A percentile compares a stretch with the other conserved stretches of the same genome.
phyloP scores from a whole-genome alignment of 2,329 filamentous ascomycete species.

The Arthrobotrys iridis region DNA sequence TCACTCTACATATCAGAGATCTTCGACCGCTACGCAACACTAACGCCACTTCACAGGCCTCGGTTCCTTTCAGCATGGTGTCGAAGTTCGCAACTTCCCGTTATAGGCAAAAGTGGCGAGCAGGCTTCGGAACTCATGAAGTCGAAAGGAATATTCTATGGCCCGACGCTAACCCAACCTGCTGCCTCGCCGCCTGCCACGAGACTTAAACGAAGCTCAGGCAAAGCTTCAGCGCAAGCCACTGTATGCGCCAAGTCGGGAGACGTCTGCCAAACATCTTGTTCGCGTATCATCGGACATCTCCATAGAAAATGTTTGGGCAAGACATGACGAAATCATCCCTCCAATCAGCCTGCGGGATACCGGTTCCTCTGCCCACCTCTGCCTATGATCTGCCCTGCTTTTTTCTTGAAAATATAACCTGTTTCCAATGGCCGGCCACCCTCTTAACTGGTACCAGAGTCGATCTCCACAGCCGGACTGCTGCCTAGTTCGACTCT shows the following conservation, averaged over 20 bases:
- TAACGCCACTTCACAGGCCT: neutral
- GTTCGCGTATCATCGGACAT: neutral
- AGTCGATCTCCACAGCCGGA: slow-evolving; percentile 31
- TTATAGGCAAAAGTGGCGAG: slow-evolving; percentile 36
- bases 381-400: slow-evolving; percentile 25
- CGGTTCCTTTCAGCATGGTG: slow-evolving; percentile 18
- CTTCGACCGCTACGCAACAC: neutral
- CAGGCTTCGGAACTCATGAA: neutral
- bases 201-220: slow-evolving; percentile 41
- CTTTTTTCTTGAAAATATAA: neutral
- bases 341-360: slow-evolving; percentile 18
- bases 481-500: slow-evolving; percentile 48
- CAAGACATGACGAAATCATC: neutral
- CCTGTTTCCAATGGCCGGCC: slow-evolving; percentile 33
- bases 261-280: slow-evolving; percentile 34
- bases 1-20: neutral
- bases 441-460: slow-evolving; percentile 8
- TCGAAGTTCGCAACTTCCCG: slow-evolving; percentile 46
- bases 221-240: slow-evolving; percentile 40
- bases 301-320: neutral
- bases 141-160: slow-evolving; percentile 34
- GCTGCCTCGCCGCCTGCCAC: slow-evolving; percentile 33
- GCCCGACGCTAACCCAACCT: slow-evolving; percentile 43
- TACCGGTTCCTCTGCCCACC: neutral
- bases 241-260: slow-evolving; percentile 51